These are phyloP conservation scores for Turnera subulata DNA, from an alignment of 345 rosid genomes.

Conservation along the genomic window DNA sequence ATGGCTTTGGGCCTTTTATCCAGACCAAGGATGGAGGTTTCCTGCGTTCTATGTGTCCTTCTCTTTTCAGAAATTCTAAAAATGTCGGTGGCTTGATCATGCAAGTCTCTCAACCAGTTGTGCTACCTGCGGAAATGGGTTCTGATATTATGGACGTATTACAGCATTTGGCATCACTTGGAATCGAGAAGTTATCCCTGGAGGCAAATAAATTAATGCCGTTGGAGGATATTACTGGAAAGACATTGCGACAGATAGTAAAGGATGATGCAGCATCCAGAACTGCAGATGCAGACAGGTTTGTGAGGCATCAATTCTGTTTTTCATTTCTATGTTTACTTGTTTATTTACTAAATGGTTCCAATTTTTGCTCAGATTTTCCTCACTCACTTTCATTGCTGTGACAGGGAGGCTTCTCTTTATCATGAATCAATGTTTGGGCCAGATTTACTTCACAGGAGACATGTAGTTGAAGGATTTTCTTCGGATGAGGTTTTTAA, in stretches of 20 bases:
- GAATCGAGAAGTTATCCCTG: constrained; percentile 38
- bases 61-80: constrained; percentile 40
- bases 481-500: constrained; percentile 9
- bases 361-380: not conserved
- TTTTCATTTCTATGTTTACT: not conserved
- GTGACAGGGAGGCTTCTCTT: constrained; percentile 20
- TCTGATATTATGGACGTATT: constrained; percentile 41
- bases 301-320: constrained; percentile 6
- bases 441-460: constrained; percentile 5
- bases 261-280: constrained; percentile 21
- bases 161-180: constrained; percentile 47
- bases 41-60: constrained; percentile 55
- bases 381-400: constrained; percentile 10
- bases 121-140: constrained; percentile 58
- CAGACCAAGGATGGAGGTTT: constrained; percentile 46
- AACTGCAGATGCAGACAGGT: constrained; percentile 32
- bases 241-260: constrained; percentile 45
- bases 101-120: constrained; percentile 59
- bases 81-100: constrained; percentile 45
- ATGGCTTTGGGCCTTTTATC: constrained; percentile 44
- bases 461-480: constrained; percentile 16
- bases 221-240: constrained; percentile 61
- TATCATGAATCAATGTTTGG: constrained; percentile 13
- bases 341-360: not conserved
- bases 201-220: constrained; percentile 50